phyloP scores from a whole-genome alignment of 2,329 filamentous ascomycete species.

The Decorospora gaudefroyi region DNA sequence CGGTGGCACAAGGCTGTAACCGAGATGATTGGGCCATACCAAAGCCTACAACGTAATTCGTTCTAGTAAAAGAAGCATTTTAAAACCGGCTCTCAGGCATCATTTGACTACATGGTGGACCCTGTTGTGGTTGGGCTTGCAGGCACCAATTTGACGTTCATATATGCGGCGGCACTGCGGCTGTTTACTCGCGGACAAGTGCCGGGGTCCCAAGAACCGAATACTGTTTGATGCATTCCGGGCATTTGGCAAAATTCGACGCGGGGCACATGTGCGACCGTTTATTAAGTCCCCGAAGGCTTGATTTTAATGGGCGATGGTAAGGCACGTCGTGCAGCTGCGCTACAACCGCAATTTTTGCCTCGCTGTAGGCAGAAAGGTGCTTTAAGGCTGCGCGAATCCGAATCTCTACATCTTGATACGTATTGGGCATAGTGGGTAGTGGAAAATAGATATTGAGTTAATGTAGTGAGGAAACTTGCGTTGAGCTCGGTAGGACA shows the following conservation, averaged over 20 bases:
- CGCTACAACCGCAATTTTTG: too few species aligned
- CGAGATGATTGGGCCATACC: conserved; percentile 2
- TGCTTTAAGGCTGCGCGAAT: too few species aligned
- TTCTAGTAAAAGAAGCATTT: not conserved
- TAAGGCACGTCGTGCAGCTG: too few species aligned
- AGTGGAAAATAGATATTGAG: too few species aligned
- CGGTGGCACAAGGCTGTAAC: conserved; percentile 11
- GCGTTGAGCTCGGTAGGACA: too few species aligned
- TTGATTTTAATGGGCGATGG: conserved; percentile 3
- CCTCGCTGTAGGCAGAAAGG: not conserved
- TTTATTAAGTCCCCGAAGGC: conserved; percentile 7
- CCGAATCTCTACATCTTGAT: not conserved
- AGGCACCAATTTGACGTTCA: conserved; percentile 8
- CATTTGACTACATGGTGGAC: not conserved
- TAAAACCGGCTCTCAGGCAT: not conserved
- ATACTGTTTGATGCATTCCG: not conserved
- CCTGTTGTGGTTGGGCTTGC: not conserved
- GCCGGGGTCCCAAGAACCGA: conserved; percentile 2
- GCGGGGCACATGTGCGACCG: conserved; percentile 16
- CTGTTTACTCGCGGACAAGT: conserved; percentile 4
- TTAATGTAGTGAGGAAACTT: too few species aligned
- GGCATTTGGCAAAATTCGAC: not conserved
- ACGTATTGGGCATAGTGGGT: too few species aligned
- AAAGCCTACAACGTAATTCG: conserved; percentile 1
- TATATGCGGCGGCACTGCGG: conserved; percentile 12